Evolutionary conservation across 805 yeast genomes (phyloP).

Genomic region (Candida dendrica): DNA sequence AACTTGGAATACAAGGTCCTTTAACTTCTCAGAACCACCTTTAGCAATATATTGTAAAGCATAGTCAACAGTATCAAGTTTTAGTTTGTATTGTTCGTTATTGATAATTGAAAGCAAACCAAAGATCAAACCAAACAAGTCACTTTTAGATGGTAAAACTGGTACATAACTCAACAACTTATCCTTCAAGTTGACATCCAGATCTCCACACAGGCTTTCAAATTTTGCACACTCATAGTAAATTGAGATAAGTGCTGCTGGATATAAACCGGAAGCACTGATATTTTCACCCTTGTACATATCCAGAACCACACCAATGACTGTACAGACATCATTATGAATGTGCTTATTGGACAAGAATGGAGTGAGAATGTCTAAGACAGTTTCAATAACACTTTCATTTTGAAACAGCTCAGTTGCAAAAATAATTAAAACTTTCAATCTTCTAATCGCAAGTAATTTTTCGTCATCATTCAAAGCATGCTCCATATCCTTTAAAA

Average conservation of each 20-base stretch:
- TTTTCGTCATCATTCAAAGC: conserved; percentile 19
- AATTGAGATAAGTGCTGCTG: conserved; percentile 15
- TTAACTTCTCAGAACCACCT: conserved; percentile 1
- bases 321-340: conserved; percentile 19
- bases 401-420: conserved; percentile 14
- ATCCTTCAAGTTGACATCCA: background rate
- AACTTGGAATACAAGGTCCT: conserved; percentile 3
- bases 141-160: background rate
- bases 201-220: background rate
- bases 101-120: background rate
- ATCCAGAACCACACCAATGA: conserved; percentile 18
- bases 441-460: conserved; percentile 23
- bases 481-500: conserved; percentile 19
- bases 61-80: conserved; percentile 2
- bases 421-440: conserved; percentile 29
- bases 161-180: background rate
- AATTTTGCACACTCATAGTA: conserved; percentile 8
- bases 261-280: conserved; percentile 2
- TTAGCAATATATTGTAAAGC: conserved; percentile 7
- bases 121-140: background rate
- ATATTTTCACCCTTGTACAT: conserved; percentile 5
- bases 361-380: conserved; percentile 8
- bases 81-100: background rate
- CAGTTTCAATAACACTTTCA: conserved; percentile 14
- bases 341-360: conserved; percentile 13